Conservation (phyloP, 306 rosid genomes). For the Betula pendula region DNA sequence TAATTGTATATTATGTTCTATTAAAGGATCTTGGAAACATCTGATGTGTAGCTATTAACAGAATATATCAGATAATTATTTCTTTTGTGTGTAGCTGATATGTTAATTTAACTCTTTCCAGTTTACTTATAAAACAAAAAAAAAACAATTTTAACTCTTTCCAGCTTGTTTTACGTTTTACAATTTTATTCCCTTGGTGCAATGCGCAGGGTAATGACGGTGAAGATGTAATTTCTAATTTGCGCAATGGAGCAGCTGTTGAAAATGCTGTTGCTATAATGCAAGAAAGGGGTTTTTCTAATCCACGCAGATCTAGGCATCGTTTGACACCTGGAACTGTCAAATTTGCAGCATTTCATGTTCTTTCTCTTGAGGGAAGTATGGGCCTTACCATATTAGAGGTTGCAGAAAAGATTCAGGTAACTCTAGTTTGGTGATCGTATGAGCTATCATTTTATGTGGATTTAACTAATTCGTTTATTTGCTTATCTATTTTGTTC, state of each 20-base stretch:
- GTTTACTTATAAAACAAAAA: neutral
- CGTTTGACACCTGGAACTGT: conserved; percentile 82
- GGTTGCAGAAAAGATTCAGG: conserved; percentile 86
- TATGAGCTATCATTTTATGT: conserved; percentile 9
- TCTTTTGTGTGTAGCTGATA: too few relatives aligned
- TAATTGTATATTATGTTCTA: too few relatives aligned
- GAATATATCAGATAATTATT: too few relatives aligned
- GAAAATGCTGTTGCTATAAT: conserved; percentile 69
- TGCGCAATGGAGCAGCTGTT: conserved; percentile 75
- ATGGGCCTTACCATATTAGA: conserved; percentile 70
- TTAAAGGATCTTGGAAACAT: too few relatives aligned
- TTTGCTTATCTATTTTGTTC: conserved; percentile 15
- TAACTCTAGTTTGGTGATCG: conserved; percentile 19
- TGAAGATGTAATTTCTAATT: conserved; percentile 52
- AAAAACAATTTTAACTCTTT: neutral
- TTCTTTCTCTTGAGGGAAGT: conserved; percentile 78
- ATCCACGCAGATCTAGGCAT: conserved; percentile 64
- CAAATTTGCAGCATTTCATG: conserved; percentile 87
- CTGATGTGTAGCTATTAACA: too few relatives aligned
- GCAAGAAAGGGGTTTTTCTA: conserved; percentile 67
- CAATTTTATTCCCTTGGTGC: conserved; percentile 17
- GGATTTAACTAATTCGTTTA: conserved; percentile 8
- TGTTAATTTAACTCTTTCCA: neutral
- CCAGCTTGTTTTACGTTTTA: neutral
- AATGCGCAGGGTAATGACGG: conserved; percentile 64